Evolutionary conservation across 2,329 filamentous ascomycete genomes (phyloP), one percentile per base, ranked within the genome.

Genomic region (Chrysoporthe deuterocubensis): DNA sequence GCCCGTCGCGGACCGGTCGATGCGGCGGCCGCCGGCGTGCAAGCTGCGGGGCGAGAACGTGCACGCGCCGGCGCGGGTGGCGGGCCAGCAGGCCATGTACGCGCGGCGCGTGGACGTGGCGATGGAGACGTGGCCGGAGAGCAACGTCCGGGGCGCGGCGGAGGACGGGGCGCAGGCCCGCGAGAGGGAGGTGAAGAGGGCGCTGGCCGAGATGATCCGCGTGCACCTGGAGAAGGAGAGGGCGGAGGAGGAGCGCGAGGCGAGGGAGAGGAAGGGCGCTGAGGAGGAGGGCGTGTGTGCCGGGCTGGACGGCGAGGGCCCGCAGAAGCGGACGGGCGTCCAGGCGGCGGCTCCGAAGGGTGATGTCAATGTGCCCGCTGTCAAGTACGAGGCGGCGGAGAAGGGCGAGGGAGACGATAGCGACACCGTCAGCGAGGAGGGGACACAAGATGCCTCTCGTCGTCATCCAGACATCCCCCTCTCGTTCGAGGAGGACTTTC

Each of bases 131-230:
- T 62, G 46, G 44, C 13, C 26, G 4, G 37, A 40, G 44, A 62
- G 60, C 32, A 62, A 62, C 34, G 37, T 42, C 18, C 60, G 60
- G 34, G 60, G 60, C 32, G 44, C 60, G 26, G 44, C 26, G 44
- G 44, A 52, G 8, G 44, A 21, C 26, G 26, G 26, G 2, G 26
- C 26, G 18, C 18, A 16, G 9, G 18, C 40, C 26, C 26, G 50
- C 4, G 60, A 52, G 60, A 14, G 18, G n/a, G 5, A 11, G 16
- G 32, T n/a, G 7, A 62, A 52, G 60, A 52, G 21, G 11, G 1
- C 2, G 8, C n/a, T 62, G 44, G 44, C 14, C 0, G 34, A 1
- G 60, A 48, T 48, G 60, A 14, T 52, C 11, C 7, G 32, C 1
- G n/a, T 21, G 32, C 16, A 18, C 6, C 9, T 62, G 44, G 37